Evolutionary conservation across 306 rosid genomes (phyloP).

Genomic region (Begonia masoniana): DNA sequence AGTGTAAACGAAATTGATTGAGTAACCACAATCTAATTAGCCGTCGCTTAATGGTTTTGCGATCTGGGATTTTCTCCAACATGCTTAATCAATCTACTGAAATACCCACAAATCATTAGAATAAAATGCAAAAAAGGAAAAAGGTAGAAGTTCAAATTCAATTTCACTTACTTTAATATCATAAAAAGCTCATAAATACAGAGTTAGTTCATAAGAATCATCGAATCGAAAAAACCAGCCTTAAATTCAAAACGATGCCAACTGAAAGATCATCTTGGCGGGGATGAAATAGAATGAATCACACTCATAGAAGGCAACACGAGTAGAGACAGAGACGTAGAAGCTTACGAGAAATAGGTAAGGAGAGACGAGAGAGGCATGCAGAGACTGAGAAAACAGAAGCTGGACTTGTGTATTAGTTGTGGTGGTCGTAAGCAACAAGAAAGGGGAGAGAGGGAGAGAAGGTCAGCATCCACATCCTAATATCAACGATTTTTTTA

Average conservation of each 20-base stretch:
- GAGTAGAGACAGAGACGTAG: background rate
- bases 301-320: background rate
- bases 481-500: conserved; percentile 4
- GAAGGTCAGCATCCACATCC: conserved; percentile 13
- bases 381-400: background rate
- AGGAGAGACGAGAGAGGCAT: background rate
- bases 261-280: background rate
- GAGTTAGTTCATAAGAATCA: background rate
- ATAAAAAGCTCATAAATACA: background rate
- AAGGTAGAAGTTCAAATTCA: background rate
- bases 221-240: background rate
- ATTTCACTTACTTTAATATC: too few species aligned
- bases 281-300: background rate
- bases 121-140: background rate
- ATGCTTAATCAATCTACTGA: conserved; percentile 9
- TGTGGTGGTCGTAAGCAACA: background rate
- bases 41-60: conserved; percentile 3
- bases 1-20: conserved; percentile 8
- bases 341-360: conserved; percentile 7
- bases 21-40: conserved; percentile 12
- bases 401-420: background rate
- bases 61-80: conserved; percentile 19
- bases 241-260: background rate
- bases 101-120: background rate
- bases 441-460: conserved; percentile 1